These are phyloP conservation scores for Polygonum aviculare DNA, from an alignment of 148 eudicot species.

Conservation along the genomic window DNA sequence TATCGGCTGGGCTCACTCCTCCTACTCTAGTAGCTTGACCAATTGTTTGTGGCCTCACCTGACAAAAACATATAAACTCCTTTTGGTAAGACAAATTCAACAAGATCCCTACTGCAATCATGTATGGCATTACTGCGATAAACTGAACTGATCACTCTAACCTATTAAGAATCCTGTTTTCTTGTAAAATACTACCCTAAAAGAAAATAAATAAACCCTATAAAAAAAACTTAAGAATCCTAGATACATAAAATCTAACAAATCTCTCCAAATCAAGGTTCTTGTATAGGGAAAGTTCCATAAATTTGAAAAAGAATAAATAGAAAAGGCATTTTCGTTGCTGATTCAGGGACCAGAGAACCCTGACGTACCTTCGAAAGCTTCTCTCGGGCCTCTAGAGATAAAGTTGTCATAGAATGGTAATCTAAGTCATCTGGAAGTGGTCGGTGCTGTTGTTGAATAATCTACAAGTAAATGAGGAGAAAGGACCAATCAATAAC, in stretches of 20 bases:
- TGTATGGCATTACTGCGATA: not conserved
- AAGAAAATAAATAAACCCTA: no score
- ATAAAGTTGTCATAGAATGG: constrained; percentile 68
- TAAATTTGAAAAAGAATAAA: no score
- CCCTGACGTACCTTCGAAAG: constrained; percentile 63
- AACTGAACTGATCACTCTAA: no score
- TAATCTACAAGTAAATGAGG: constrained; percentile 45
- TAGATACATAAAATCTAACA: no score
- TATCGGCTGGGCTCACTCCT: constrained; percentile 96
- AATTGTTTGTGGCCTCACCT: constrained; percentile 93
- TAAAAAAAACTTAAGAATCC: no score
- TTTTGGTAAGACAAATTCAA: not conserved
- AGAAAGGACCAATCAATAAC: not conserved
- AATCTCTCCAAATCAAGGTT: no score
- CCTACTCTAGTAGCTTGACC: constrained; percentile 98
- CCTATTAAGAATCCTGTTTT: no score
- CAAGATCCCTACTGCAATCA: not conserved
- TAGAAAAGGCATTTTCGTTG: not conserved
- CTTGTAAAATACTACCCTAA: no score
- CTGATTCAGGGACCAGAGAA: not conserved
- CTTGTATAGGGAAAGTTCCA: no score
- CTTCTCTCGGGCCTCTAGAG: constrained; percentile 90
- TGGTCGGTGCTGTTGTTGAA: constrained; percentile 76
- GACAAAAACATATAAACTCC: constrained; percentile 11
- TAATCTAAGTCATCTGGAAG: constrained; percentile 89